phyloP scores from a whole-genome alignment of 495 filamentous ascomycete genomes.

The Daldinia vernicosa region DNA sequence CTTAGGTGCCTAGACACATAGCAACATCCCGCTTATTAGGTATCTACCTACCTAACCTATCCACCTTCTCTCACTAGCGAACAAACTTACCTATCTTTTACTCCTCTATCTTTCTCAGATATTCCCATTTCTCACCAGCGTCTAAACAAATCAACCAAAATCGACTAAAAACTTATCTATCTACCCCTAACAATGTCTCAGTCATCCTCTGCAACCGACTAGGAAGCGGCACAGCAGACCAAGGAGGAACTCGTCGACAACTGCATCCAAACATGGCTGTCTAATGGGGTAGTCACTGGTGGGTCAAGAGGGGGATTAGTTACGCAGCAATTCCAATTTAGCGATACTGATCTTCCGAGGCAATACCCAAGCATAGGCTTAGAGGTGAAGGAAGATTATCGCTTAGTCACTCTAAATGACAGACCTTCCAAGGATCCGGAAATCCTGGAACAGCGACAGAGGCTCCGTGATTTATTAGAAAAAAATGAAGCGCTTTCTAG shows the following conservation, averaged over 20 bases:
- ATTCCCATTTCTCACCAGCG: background rate
- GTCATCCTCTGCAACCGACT: conserved; percentile 3
- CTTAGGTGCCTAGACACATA: background rate
- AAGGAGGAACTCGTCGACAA: conserved; percentile 33
- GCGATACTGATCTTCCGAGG: background rate
- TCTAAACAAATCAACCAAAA: background rate
- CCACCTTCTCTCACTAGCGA: background rate
- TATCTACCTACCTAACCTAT: background rate
- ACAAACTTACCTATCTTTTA: no score
- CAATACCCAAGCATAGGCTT: background rate
- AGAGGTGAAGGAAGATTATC: conserved; percentile 6
- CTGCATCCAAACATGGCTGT: conserved; percentile 25
- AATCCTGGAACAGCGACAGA: background rate
- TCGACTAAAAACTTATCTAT: background rate
- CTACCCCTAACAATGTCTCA: conserved; percentile 1
- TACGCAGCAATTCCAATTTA: background rate
- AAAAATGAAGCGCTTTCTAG: background rate
- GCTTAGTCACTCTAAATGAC: conserved; percentile 22
- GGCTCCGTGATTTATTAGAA: conserved; percentile 1
- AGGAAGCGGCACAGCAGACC: conserved; percentile 14
- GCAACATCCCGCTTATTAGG: background rate
- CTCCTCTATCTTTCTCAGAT: background rate
- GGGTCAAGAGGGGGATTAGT: background rate
- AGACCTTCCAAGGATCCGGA: background rate
- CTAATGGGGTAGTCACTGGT: background rate